Conservation (phyloP, 108 stramenopile species). For the Cyclotella baltica region DNA sequence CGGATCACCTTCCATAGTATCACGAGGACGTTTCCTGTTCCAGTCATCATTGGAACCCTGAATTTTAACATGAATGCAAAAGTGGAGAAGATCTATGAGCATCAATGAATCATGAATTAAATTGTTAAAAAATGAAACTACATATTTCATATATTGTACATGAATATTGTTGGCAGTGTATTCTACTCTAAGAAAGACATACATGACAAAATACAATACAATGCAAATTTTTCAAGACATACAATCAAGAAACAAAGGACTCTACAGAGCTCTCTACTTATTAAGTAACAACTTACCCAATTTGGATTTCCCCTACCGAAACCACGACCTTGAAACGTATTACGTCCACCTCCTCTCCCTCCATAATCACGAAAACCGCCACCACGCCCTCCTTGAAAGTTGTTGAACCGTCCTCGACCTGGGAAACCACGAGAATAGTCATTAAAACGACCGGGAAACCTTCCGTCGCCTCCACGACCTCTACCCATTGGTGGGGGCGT, state of each 20-base stretch:
- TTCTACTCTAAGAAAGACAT: slow-evolving; percentile 11
- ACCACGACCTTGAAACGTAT: slow-evolving; percentile 31
- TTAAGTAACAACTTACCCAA: slow-evolving; percentile 3
- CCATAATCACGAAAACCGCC: slow-evolving; percentile 24
- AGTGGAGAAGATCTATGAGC: slow-evolving; percentile 1
- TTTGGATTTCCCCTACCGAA: slow-evolving; percentile 15
- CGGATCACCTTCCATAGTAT: slow-evolving; percentile 7
- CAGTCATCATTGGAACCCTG: slow-evolving; percentile 29
- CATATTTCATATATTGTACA: slow-evolving; percentile 4
- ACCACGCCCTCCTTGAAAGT: not conserved
- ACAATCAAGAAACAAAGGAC: not conserved
- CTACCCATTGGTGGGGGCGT: slow-evolving; percentile 27
- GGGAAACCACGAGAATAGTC: not conserved
- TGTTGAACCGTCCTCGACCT: slow-evolving; percentile 1
- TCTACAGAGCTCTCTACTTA: not conserved
- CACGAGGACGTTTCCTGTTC: slow-evolving; percentile 52
- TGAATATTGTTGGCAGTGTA: slow-evolving; percentile 6
- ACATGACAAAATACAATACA: slow-evolving; percentile 1
- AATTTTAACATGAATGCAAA: slow-evolving; percentile 2
- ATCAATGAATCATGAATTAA: not conserved
- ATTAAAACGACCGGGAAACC: slow-evolving; percentile 16
- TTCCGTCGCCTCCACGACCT: slow-evolving; percentile 32
- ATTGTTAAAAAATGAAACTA: slow-evolving; percentile 1
- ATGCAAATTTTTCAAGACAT: slow-evolving; percentile 1
- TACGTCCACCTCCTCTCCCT: slow-evolving; percentile 29